phyloP scores from a whole-genome alignment of 306 rosid species.

The Notholithocarpus densiflorus region DNA sequence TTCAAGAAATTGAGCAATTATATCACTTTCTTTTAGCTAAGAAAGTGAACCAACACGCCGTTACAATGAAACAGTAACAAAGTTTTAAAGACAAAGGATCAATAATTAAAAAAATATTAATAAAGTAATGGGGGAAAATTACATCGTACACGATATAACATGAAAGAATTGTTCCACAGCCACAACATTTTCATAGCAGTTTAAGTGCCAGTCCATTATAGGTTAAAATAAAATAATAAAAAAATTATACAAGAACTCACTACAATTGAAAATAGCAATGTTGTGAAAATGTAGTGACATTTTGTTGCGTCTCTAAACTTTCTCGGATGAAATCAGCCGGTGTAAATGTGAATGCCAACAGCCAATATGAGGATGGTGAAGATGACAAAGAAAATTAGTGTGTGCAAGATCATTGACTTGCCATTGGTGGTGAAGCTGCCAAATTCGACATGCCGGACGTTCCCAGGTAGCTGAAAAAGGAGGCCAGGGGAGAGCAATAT shows the following conservation, averaged over 20 bases:
- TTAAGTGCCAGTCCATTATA: too few species aligned
- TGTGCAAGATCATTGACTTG: constrained; percentile 45
- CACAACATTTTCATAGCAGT: too few species aligned
- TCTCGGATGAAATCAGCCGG: constrained; percentile 6
- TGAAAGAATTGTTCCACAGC: not conserved
- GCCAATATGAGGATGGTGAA: constrained; percentile 58
- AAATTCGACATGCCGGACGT: constrained; percentile 34
- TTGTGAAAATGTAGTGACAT: too few species aligned
- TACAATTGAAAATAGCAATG: too few species aligned
- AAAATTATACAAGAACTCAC: too few species aligned
- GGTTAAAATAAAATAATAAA: too few species aligned
- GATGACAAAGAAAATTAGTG: constrained; percentile 41
- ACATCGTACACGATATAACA: not conserved
- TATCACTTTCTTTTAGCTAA: not conserved
- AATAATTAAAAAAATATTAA: not conserved
- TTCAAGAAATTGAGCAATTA: not conserved
- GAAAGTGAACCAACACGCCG: not conserved
- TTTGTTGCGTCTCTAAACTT: too few species aligned
- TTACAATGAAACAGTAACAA: not conserved
- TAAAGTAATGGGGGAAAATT: not conserved
- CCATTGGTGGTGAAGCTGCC: constrained; percentile 51
- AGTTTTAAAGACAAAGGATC: not conserved
- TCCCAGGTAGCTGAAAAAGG: constrained; percentile 53
- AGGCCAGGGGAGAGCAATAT: constrained; percentile 57
- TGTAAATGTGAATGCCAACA: constrained; percentile 36